Conservation (phyloP, 371 early-diverging fungal genomes). For the Mucor irregularis region DNA sequence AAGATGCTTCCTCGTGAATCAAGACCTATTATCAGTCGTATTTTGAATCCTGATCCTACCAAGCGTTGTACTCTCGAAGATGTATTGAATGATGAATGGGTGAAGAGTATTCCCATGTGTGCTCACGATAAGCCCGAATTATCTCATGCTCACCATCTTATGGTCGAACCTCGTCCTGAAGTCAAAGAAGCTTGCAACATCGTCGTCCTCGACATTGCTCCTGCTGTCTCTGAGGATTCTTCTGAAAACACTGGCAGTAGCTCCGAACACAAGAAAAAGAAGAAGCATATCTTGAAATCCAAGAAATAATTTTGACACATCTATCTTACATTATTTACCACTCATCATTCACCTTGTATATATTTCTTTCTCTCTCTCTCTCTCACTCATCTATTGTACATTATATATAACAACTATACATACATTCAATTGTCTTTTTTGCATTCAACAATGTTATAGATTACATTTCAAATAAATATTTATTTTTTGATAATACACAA, state of each 20-base stretch:
- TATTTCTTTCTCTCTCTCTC: background rate
- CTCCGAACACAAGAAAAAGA: background rate
- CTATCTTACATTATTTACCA: background rate
- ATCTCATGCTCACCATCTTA: conserved; percentile 46
- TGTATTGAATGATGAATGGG: conserved; percentile 59
- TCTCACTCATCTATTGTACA: no score
- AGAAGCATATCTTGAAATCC: conserved; percentile 1
- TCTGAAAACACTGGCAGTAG: background rate
- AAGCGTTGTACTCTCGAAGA: conserved; percentile 48
- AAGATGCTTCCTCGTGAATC: conserved; percentile 51
- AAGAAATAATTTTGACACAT: background rate
- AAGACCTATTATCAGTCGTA: conserved; percentile 41
- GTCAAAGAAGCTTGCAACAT: conserved; percentile 22
- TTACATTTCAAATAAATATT: no score
- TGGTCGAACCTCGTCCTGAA: conserved; percentile 33
- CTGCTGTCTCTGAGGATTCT: conserved; percentile 8
- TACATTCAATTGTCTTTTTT: no score
- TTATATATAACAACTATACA: no score
- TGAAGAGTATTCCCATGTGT: conserved; percentile 55
- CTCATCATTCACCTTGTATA: background rate
- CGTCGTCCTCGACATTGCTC: conserved; percentile 1
- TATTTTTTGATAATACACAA: no score
- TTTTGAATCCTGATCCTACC: conserved; percentile 54
- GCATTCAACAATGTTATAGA: no score
- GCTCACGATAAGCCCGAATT: conserved; percentile 26